Evolutionary conservation across 176 grass and related monocot genomes (phyloP).

Genomic region (Lolium multiflorum): DNA sequence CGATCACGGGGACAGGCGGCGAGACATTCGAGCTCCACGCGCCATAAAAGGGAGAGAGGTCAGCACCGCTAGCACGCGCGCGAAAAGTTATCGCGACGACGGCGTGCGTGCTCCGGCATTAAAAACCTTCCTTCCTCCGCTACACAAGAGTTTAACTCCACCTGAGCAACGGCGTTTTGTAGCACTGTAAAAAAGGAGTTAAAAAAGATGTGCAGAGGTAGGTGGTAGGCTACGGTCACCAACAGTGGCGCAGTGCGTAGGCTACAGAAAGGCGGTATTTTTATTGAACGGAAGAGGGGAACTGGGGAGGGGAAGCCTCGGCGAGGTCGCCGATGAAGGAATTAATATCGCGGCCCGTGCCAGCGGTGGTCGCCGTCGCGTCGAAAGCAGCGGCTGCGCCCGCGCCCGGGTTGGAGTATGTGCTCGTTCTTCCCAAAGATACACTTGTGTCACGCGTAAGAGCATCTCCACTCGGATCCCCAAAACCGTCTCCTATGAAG

Average conservation of each 20-base stretch:
- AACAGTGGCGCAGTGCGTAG: constrained; percentile 17
- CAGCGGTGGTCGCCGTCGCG: neutral
- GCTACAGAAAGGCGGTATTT: constrained; percentile 32
- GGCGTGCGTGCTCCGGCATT: constrained; percentile 7
- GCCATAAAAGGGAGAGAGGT: constrained; percentile 2
- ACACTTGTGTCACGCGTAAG: neutral
- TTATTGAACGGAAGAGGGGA: neutral
- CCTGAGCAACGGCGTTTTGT: neutral
- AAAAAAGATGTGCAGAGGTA: neutral
- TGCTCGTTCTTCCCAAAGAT: neutral
- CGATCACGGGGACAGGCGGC: constrained; percentile 3
- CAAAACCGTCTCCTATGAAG: no score
- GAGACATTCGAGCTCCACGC: constrained; percentile 20
- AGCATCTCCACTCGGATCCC: no score
- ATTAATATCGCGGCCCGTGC: constrained; percentile 14
- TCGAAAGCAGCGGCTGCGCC: constrained; percentile 21
- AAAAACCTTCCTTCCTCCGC: constrained; percentile 5
- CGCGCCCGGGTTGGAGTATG: neutral
- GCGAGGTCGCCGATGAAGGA: constrained; percentile 1
- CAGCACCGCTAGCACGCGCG: neutral
- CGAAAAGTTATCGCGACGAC: neutral
- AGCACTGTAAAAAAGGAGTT: neutral
- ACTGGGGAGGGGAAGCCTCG: neutral
- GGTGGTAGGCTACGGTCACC: neutral
- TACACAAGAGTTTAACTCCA: neutral